Evolutionary conservation across 2,329 filamentous ascomycete species (phyloP).

Genomic region (Rhynchosporium agropyri): DNA sequence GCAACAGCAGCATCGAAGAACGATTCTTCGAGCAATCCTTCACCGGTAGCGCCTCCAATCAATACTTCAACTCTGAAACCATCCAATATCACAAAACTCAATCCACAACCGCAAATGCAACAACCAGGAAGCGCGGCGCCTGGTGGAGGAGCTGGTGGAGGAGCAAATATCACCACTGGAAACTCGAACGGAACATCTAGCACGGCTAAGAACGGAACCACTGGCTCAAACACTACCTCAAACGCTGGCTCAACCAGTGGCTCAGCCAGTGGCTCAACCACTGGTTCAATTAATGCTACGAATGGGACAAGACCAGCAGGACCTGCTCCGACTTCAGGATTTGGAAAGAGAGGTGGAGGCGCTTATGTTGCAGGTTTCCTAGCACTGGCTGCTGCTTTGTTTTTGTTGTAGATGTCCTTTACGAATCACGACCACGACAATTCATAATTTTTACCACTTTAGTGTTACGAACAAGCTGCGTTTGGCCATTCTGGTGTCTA

Average conservation of each 20-base stretch:
- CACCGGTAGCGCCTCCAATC: background rate
- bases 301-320: background rate
- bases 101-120: background rate
- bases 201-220: background rate
- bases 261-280: too few relatives aligned
- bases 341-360: background rate
- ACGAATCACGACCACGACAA: background rate
- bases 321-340: background rate
- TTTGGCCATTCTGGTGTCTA: background rate
- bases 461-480: background rate
- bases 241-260: too few relatives aligned
- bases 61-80: background rate
- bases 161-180: background rate
- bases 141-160: background rate
- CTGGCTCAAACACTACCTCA: background rate
- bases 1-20: conserved; percentile 16
- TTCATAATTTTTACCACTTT: background rate
- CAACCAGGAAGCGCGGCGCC: background rate
- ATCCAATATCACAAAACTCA: conserved; percentile 10
- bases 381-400: conserved; percentile 18
- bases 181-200: conserved; percentile 7
- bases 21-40: background rate
- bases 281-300: background rate
- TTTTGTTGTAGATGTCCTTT: conserved; percentile 16
- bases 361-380: conserved; percentile 9